A percentile compares a stretch with the other conserved stretches of the same genome.
Evolutionary conservation across 106 monocot genomes (phyloP).

Genomic region (Platanthera guangdongensis): DNA sequence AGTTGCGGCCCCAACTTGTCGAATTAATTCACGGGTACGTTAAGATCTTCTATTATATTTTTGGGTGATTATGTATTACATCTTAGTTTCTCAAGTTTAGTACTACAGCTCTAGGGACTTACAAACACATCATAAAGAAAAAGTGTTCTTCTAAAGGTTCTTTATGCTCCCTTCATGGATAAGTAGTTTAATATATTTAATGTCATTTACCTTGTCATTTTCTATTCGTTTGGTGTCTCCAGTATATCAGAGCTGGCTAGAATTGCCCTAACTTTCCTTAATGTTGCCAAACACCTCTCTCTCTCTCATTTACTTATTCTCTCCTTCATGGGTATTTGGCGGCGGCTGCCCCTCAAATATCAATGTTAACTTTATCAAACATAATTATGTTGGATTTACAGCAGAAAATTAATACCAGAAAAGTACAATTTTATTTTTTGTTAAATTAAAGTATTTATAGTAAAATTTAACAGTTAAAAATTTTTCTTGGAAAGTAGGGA

Average conservation of each 20-base stretch:
- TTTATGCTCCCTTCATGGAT: not conserved
- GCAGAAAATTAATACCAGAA: not conserved
- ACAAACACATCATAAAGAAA: not conserved
- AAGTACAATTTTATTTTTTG: not conserved
- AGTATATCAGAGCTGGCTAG: not conserved
- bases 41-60: not conserved
- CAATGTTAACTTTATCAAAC: too few relatives aligned
- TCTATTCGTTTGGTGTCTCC: not conserved
- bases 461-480: not conserved
- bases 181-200: not conserved
- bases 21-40: constrained; percentile 65
- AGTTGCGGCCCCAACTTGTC: constrained; percentile 48
- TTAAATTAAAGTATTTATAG: not conserved
- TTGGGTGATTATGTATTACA: not conserved
- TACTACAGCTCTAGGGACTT: not conserved
- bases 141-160: not conserved
- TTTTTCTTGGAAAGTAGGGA: not conserved
- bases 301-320: not conserved
- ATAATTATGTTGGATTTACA: not conserved
- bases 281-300: not conserved
- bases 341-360: not conserved
- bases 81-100: not conserved
- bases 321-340: not conserved
- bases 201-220: constrained; percentile 1
- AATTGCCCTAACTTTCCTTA: not conserved